phyloP scores from a whole-genome alignment of 2,329 filamentous ascomycete species.

The Cryphonectria radicalis region DNA sequence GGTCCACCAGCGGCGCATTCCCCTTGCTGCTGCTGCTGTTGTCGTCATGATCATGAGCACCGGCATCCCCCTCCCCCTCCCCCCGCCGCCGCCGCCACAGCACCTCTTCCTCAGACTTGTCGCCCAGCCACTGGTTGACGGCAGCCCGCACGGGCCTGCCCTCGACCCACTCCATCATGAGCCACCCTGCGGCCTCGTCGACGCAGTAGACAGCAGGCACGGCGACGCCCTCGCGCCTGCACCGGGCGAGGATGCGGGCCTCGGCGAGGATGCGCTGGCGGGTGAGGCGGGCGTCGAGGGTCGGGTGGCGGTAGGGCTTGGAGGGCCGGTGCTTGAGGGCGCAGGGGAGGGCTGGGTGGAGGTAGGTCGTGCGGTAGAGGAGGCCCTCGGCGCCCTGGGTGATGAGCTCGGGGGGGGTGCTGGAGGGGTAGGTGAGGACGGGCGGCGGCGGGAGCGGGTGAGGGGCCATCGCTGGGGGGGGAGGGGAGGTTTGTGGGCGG shows the following conservation, averaged over 20 bases:
- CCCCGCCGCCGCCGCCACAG: conserved; percentile 8
- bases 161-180: conserved; percentile 84
- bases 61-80: conserved; percentile 32
- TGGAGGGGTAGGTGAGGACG: conserved; percentile 66
- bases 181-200: conserved; percentile 68
- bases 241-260: conserved; percentile 80
- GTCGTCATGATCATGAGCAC: conserved; percentile 26
- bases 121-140: conserved; percentile 69
- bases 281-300: conserved; percentile 85
- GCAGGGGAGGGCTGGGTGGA: conserved; percentile 67
- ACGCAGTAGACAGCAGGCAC: conserved; percentile 81
- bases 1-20: conserved; percentile 47
- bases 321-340: conserved; percentile 90
- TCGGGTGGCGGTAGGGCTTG: conserved; percentile 90
- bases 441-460: conserved; percentile 59
- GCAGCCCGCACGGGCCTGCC: conserved; percentile 71
- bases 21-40: conserved; percentile 35
- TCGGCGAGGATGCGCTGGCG: conserved; percentile 87
- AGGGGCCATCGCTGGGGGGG: conserved; percentile 20
- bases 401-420: conserved; percentile 69
- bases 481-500: background rate
- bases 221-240: conserved; percentile 74
- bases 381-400: conserved; percentile 96
- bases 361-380: conserved; percentile 85
- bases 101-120: conserved; percentile 37